Evolutionary conservation across 768 basidiomycete genomes (phyloP).

Genomic region (Russula abietina): DNA sequence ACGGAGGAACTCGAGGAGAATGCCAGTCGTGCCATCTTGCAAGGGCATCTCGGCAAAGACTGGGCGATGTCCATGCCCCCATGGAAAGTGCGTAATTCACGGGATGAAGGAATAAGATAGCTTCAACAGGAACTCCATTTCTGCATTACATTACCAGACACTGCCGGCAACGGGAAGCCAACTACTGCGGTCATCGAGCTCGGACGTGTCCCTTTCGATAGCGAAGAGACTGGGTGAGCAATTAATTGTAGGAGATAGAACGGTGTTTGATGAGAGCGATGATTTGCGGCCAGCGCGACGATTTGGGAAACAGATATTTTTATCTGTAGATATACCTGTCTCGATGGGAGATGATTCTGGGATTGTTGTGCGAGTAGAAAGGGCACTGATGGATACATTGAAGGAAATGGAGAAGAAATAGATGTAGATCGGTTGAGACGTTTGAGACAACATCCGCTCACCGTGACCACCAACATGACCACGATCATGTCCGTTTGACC

Average conservation of each 20-base stretch:
- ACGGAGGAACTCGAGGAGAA: slow-evolving; percentile 41
- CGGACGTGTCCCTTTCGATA: slow-evolving; percentile 66
- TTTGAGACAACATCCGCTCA: neutral
- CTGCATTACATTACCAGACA: slow-evolving; percentile 1
- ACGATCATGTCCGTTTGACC: slow-evolving; percentile 8
- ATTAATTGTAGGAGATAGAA: neutral
- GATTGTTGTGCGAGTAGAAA: slow-evolving; percentile 54
- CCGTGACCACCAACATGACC: neutral
- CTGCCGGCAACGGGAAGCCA: slow-evolving; percentile 41
- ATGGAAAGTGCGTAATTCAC: slow-evolving; percentile 30
- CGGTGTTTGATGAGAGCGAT: slow-evolving; percentile 22
- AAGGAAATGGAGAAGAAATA: slow-evolving; percentile 32
- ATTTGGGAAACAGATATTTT: slow-evolving; percentile 60
- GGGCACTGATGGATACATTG: slow-evolving; percentile 47
- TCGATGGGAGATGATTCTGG: slow-evolving; percentile 44
- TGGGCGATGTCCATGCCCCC: slow-evolving; percentile 84
- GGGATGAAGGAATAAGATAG: neutral
- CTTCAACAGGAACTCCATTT: neutral
- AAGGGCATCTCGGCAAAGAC: slow-evolving; percentile 59
- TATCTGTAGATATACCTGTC: slow-evolving; percentile 57
- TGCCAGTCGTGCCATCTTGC: slow-evolving; percentile 35
- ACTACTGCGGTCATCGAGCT: slow-evolving; percentile 54
- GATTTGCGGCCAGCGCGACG: slow-evolving; percentile 46
- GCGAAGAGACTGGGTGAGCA: slow-evolving; percentile 70
- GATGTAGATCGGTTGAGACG: slow-evolving; percentile 3